phyloP scores from a whole-genome alignment of 2,329 filamentous ascomycete genomes.

The Alternaria arbusti region DNA sequence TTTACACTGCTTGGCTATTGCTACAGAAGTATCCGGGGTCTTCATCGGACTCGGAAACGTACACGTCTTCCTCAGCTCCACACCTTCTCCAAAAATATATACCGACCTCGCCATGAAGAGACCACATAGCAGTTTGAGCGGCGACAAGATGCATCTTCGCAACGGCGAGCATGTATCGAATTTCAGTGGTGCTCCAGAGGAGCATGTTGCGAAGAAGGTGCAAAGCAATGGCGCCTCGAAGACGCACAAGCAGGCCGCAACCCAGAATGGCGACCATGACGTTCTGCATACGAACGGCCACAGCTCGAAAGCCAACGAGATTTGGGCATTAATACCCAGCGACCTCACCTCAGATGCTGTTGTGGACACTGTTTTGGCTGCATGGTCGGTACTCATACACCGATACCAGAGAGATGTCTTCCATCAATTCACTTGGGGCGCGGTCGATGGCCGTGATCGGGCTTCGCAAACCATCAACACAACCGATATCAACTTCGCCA shows the following conservation, averaged over 20 bases:
- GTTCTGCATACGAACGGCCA: conserved; percentile 5
- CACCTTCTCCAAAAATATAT: conserved; percentile 1
- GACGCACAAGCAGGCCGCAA: conserved; percentile 7
- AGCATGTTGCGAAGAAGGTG: conserved; percentile 21
- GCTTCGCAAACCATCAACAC: conserved; percentile 24
- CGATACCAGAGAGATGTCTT: conserved; percentile 43
- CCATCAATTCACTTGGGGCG: conserved; percentile 38
- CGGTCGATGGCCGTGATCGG: conserved; percentile 8
- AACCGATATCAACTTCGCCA: conserved; percentile 23
- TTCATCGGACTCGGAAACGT: conserved; percentile 13
- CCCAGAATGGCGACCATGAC: conserved; percentile 8
- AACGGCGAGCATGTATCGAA: conserved; percentile 23
- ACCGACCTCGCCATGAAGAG: conserved; percentile 3
- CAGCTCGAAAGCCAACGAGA: conserved; percentile 19
- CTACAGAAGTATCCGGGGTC: conserved; percentile 26
- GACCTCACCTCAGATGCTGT: conserved; percentile 14
- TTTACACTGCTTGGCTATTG: conserved; percentile 29
- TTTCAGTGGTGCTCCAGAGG: conserved; percentile 20
- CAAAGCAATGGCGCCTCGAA: conserved; percentile 17
- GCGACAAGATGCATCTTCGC: conserved; percentile 28
- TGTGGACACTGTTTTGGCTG: conserved; percentile 35
- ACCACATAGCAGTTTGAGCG: not conserved
- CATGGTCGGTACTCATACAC: conserved; percentile 39
- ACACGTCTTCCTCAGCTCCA: conserved; percentile 7
- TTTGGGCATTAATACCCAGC: conserved; percentile 18